These are phyloP conservation scores for Sugiyamaella sp. DNA, from an alignment of 1,139 yeast genomes.

Conservation along the genomic window DNA sequence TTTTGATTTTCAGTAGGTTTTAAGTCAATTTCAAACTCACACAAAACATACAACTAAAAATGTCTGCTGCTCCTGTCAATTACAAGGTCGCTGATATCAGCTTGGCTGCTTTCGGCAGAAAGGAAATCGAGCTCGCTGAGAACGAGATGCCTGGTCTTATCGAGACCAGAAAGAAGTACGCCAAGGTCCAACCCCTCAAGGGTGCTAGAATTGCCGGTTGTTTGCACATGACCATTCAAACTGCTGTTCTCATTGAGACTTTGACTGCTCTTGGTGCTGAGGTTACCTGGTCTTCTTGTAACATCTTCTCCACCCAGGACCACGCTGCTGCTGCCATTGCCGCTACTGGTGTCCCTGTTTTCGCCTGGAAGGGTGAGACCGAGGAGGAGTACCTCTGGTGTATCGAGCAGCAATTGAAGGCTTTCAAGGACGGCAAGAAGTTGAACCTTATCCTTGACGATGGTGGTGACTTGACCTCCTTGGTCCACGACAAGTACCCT, in stretches of 20 bases:
- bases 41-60: slow-evolving; percentile 5
- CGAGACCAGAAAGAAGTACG: slow-evolving; percentile 96
- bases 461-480: slow-evolving; percentile 98
- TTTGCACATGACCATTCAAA: slow-evolving; percentile 99
- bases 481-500: slow-evolving; percentile 98
- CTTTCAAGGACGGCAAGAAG: slow-evolving; percentile 96
- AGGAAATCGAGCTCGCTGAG: slow-evolving; percentile 98
- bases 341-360: slow-evolving; percentile 99
- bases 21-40: not conserved
- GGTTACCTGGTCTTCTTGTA: slow-evolving; percentile 99
- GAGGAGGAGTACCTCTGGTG: slow-evolving; percentile 99
- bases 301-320: slow-evolving; percentile 99
- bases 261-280: slow-evolving; percentile 98
- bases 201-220: slow-evolving; percentile 99
- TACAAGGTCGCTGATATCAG: slow-evolving; percentile 99
- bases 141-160: slow-evolving; percentile 99
- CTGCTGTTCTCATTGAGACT: slow-evolving; percentile 98
- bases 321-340: slow-evolving; percentile 99
- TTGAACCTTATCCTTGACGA: slow-evolving; percentile 98
- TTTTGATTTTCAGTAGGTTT: not conserved
- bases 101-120: slow-evolving; percentile 99
- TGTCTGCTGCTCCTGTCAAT: slow-evolving; percentile 43
- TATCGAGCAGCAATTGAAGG: slow-evolving; percentile 98
- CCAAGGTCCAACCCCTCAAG: slow-evolving; percentile 89
- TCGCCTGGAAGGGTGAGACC: slow-evolving; percentile 99